phyloP scores from a whole-genome alignment of 2,329 filamentous ascomycete species.

The Hymenoscyphus albidus region DNA sequence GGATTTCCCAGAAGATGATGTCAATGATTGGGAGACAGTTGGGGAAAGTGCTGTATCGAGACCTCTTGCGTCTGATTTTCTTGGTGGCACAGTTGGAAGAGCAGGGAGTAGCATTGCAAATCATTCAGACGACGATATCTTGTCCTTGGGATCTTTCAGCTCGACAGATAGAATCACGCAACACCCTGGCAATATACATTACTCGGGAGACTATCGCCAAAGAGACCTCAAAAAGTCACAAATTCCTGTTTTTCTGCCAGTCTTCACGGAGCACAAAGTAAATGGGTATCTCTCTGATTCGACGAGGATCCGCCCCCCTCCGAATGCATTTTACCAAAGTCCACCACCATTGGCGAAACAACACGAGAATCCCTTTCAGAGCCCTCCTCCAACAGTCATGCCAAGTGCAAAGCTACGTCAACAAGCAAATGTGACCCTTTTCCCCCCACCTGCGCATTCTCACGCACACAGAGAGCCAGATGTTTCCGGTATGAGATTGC shows the following conservation, averaged over 20 bases:
- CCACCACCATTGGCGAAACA: conserved; percentile 23
- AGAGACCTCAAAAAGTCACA: conserved; percentile 28
- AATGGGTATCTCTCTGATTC: conserved; percentile 34
- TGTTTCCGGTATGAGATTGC: background rate
- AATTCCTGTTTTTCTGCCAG: conserved; percentile 29
- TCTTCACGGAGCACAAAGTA: conserved; percentile 28
- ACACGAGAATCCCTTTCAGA: conserved; percentile 31
- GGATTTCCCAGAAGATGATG: conserved; percentile 19
- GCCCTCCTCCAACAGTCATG: conserved; percentile 26
- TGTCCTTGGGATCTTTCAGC: conserved; percentile 23
- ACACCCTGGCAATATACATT: conserved; percentile 29
- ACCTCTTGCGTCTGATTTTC: conserved; percentile 11
- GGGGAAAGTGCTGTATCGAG: conserved; percentile 23
- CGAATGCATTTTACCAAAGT: conserved; percentile 12
- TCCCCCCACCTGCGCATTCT: background rate
- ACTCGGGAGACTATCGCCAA: conserved; percentile 28
- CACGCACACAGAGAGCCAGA: background rate
- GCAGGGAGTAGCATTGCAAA: conserved; percentile 34
- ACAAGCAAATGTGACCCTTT: background rate
- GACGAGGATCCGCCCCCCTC: conserved; percentile 21
- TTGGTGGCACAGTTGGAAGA: conserved; percentile 20
- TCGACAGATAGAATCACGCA: conserved; percentile 30
- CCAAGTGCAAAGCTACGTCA: conserved; percentile 7
- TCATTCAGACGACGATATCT: conserved; percentile 25
- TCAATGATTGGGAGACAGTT: conserved; percentile 35